These are phyloP conservation scores for Umbelopsis vinacea DNA, from an alignment of 192 early-diverging fungal species.

Conservation along the genomic window DNA sequence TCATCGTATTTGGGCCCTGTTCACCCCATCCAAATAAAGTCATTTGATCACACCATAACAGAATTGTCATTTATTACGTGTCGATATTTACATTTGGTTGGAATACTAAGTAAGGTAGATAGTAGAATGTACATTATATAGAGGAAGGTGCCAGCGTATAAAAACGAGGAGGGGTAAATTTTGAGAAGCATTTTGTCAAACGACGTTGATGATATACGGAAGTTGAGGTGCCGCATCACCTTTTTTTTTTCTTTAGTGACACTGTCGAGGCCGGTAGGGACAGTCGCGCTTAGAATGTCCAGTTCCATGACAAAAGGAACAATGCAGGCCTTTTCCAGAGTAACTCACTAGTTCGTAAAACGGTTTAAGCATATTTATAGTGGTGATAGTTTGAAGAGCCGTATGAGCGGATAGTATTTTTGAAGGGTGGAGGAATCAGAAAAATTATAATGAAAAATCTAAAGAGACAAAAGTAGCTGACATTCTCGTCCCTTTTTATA, in stretches of 20 bases:
- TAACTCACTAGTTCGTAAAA: background rate
- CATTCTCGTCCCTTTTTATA: constrained; percentile 1
- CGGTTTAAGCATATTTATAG: background rate
- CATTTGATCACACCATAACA: too few species aligned
- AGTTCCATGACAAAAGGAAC: constrained; percentile 1
- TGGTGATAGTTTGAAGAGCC: background rate
- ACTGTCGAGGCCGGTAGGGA: constrained; percentile 15
- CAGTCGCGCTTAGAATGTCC: constrained; percentile 12
- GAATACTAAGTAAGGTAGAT: background rate
- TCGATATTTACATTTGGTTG: background rate
- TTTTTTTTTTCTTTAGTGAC: too few species aligned
- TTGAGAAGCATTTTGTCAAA: background rate
- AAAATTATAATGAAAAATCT: background rate
- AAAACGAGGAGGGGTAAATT: background rate
- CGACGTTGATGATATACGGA: too few species aligned
- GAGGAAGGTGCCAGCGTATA: background rate
- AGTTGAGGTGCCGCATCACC: too few species aligned
- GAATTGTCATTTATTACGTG: too few species aligned
- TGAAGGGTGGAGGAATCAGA: background rate
- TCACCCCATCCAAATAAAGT: too few species aligned
- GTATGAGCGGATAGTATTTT: too few species aligned
- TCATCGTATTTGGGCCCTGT: too few species aligned
- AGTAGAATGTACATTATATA: background rate
- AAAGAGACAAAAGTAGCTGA: background rate
- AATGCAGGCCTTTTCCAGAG: constrained; percentile 14